Percentiles rank a stretch among this genome's conserved stretches.
Evolutionary conservation across 208 protist species (phyloP).

Genomic region (Strigomonas culicis): DNA sequence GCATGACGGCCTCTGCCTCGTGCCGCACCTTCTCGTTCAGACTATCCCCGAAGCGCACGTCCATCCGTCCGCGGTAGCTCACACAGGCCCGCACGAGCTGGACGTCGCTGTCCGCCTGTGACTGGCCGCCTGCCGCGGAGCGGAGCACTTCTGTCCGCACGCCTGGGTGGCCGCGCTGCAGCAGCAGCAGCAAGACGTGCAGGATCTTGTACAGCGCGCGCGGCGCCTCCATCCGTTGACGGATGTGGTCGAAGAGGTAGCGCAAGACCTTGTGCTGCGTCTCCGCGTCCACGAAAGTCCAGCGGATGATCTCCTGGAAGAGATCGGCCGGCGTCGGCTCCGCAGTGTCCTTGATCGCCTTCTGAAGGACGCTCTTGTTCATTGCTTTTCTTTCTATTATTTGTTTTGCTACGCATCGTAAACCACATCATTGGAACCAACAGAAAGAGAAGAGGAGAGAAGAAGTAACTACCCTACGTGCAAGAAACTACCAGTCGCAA

Average conservation of each 20-base stretch:
- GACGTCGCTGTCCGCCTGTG: slow-evolving; percentile 14
- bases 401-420: neutral
- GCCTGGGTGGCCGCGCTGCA: slow-evolving; percentile 54
- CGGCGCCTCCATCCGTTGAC: slow-evolving; percentile 19
- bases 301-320: slow-evolving; percentile 48
- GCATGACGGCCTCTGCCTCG: slow-evolving; percentile 40
- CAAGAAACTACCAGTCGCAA: too few relatives aligned
- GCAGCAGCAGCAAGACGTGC: slow-evolving; percentile 57
- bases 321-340: slow-evolving; percentile 55
- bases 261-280: slow-evolving; percentile 41
- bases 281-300: slow-evolving; percentile 35
- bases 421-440: slow-evolving; percentile 14
- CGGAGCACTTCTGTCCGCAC: slow-evolving; percentile 65
- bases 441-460: slow-evolving; percentile 17
- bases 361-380: slow-evolving; percentile 43
- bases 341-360: slow-evolving; percentile 37
- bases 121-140: too few relatives aligned
- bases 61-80: slow-evolving; percentile 41
- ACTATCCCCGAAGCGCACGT: slow-evolving; percentile 40
- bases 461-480: slow-evolving; percentile 2
- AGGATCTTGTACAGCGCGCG: slow-evolving; percentile 62
- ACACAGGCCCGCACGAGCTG: too few relatives aligned
- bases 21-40: slow-evolving; percentile 62
- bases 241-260: slow-evolving; percentile 39
- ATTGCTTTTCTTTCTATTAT: slow-evolving; percentile 18